Evolutionary conservation across 2,329 filamentous ascomycete species (phyloP).

Genomic region (Neofusicoccum sp.): DNA sequence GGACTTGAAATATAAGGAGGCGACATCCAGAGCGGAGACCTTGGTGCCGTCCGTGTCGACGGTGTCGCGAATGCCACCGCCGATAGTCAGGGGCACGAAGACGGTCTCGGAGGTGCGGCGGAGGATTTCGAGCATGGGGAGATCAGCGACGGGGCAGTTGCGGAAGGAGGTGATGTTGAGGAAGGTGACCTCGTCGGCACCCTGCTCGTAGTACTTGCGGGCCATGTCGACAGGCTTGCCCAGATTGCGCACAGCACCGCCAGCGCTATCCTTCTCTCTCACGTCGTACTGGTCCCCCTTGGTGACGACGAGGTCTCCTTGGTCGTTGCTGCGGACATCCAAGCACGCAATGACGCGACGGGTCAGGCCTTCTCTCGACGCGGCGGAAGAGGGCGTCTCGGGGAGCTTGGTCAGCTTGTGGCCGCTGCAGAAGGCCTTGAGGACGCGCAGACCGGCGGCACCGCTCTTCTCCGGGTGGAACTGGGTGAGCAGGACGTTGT

Average conservation of each 20-base stretch:
- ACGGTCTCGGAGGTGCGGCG: conserved; percentile 83
- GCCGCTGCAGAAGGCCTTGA: conserved; percentile 84
- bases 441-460: conserved; percentile 76
- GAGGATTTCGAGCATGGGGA: conserved; percentile 94
- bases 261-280: conserved; percentile 71
- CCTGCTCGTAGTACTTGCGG: conserved; percentile 89
- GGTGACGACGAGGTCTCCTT: conserved; percentile 92
- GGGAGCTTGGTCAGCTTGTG: conserved; percentile 57
- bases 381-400: conserved; percentile 30
- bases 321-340: conserved; percentile 91
- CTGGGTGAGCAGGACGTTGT: conserved; percentile 86
- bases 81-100: conserved; percentile 93
- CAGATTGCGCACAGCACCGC: conserved; percentile 76
- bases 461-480: conserved; percentile 99
- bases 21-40: conserved; percentile 88
- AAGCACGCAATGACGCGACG: conserved; percentile 91
- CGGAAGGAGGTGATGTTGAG: conserved; percentile 98
- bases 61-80: conserved; percentile 91
- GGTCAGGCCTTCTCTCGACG: conserved; percentile 69
- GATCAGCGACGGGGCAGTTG: conserved; percentile 86
- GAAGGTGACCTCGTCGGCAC: conserved; percentile 95
- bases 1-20: conserved; percentile 94
- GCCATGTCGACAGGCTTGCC: conserved; percentile 97
- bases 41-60: conserved; percentile 82
- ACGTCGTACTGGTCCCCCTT: conserved; percentile 99